A percentile compares a stretch with the other conserved stretches of the same genome.
These are phyloP conservation scores for Macrocybe gigantea DNA, from an alignment of 768 basidiomycete species.

Conservation along the genomic window DNA sequence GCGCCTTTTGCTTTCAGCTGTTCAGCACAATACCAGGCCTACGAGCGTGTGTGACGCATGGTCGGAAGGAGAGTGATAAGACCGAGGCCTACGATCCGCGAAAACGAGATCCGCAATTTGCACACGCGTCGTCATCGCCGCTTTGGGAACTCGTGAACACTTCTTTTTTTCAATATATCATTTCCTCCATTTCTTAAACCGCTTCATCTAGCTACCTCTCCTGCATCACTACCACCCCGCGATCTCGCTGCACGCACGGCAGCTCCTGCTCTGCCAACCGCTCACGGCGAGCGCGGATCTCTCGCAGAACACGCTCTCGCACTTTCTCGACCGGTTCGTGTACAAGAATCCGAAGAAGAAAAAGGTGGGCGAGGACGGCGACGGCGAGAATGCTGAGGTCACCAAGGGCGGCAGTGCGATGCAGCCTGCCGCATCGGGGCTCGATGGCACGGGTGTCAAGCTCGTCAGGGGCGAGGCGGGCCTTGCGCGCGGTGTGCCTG, in stretches of 20 bases:
- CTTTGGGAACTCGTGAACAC: conserved; percentile 85
- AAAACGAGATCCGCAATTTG: conserved; percentile 87
- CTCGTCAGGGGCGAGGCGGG: conserved; percentile 55
- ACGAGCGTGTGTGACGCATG: conserved; percentile 8
- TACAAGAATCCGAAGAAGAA: conserved; percentile 91
- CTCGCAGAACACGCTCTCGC: conserved; percentile 85
- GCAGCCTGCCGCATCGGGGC: conserved; percentile 80
- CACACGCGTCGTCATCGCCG: conserved; percentile 71
- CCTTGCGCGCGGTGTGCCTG: conserved; percentile 14
- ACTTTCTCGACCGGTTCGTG: conserved; percentile 96
- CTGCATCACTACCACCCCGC: conserved; percentile 88
- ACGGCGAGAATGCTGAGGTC: conserved; percentile 18
- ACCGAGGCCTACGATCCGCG: conserved; percentile 67
- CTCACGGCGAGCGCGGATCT: conserved; percentile 85
- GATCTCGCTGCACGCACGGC: conserved; percentile 77
- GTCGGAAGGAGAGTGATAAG: conserved; percentile 16
- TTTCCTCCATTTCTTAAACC: not conserved
- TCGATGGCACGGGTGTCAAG: conserved; percentile 66
- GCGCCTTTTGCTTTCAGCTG: conserved; percentile 18
- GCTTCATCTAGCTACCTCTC: conserved; percentile 58
- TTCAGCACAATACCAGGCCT: conserved; percentile 38
- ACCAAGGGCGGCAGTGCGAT: conserved; percentile 84
- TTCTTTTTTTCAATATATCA: not conserved
- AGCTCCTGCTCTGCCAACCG: conserved; percentile 67
- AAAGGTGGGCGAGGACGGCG: conserved; percentile 23